Percentiles rank a stretch among this genome's conserved stretches.
Evolutionary conservation across 768 basidiomycete species (phyloP).

Genomic region (Tephrocybe sp.): DNA sequence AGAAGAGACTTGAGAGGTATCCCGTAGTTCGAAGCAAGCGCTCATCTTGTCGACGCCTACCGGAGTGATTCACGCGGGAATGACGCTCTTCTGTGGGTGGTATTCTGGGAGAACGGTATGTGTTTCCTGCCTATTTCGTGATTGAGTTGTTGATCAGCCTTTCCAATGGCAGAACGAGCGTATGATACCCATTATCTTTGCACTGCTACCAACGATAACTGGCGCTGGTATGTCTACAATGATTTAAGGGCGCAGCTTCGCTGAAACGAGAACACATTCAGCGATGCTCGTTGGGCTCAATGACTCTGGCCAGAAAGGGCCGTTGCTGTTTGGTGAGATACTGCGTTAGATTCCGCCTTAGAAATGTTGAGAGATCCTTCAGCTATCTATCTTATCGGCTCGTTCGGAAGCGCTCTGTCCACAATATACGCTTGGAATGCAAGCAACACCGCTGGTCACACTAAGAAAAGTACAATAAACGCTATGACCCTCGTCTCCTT

Average conservation of each 20-base stretch:
- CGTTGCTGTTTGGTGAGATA: conserved; percentile 49
- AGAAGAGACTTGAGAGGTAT: not conserved
- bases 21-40: conserved; percentile 52
- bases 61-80: conserved; percentile 49
- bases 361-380: not conserved
- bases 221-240: conserved; percentile 43
- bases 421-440: conserved; percentile 66
- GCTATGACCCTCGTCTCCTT: conserved; percentile 58
- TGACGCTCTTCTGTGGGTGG: conserved; percentile 56
- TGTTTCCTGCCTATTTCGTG: not conserved
- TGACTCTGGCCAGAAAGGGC: conserved; percentile 46
- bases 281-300: conserved; percentile 58
- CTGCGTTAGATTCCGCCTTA: not conserved
- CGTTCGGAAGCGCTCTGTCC: conserved; percentile 60
- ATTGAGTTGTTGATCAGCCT: not conserved
- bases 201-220: conserved; percentile 57
- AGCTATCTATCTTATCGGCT: conserved; percentile 52
- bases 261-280: conserved; percentile 10
- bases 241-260: not conserved
- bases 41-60: conserved; percentile 59
- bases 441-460: conserved; percentile 62
- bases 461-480: conserved; percentile 69
- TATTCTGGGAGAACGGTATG: conserved; percentile 63
- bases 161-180: conserved; percentile 48
- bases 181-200: conserved; percentile 61